A percentile compares a stretch with the other conserved stretches of the same genome.
phyloP scores from a whole-genome alignment of 805 yeast species.

The Yamadazyma laniorum region DNA sequence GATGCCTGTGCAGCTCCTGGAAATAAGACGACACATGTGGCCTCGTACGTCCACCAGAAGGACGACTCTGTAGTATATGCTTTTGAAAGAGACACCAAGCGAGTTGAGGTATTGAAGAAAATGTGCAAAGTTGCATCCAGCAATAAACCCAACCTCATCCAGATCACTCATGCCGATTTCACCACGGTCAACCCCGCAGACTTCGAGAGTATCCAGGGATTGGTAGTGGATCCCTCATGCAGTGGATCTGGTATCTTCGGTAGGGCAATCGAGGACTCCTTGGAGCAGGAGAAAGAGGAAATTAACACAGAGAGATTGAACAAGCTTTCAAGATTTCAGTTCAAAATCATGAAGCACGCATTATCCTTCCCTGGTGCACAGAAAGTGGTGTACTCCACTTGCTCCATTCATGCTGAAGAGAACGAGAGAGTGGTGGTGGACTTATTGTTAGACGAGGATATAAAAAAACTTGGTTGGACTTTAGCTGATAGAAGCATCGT shows the following conservation, averaged over 20 bases:
- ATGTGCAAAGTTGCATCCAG: slow-evolving; percentile 75
- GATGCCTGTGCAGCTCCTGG: slow-evolving; percentile 99
- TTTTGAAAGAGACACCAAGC: slow-evolving; percentile 77
- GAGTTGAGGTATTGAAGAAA: slow-evolving; percentile 66
- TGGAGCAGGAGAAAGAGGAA: slow-evolving; percentile 45
- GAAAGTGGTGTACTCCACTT: slow-evolving; percentile 88
- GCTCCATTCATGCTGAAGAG: slow-evolving; percentile 91
- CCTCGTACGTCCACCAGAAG: slow-evolving; percentile 49
- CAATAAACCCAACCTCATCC: slow-evolving; percentile 33
- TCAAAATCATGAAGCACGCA: slow-evolving; percentile 85
- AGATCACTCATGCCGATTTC: slow-evolving; percentile 63
- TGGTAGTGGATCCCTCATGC: slow-evolving; percentile 94
- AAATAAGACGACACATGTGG: slow-evolving; percentile 91
- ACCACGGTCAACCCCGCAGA: slow-evolving; percentile 58
- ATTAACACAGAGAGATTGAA: slow-evolving; percentile 57
- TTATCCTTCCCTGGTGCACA: slow-evolving; percentile 72
- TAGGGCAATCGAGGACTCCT: slow-evolving; percentile 59
- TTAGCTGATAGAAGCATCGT: slow-evolving; percentile 60
- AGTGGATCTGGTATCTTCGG: slow-evolving; percentile 98
- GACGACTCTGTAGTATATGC: slow-evolving; percentile 58
- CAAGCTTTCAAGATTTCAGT: slow-evolving; percentile 83
- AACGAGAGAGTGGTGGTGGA: slow-evolving; percentile 90
- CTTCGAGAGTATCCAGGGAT: slow-evolving; percentile 66
- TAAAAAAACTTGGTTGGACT: slow-evolving; percentile 71
- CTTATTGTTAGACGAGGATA: slow-evolving; percentile 62